These are phyloP conservation scores for Paspalum vaginatum DNA, from an alignment of 176 grass and related monocot species.

Conservation along the genomic window DNA sequence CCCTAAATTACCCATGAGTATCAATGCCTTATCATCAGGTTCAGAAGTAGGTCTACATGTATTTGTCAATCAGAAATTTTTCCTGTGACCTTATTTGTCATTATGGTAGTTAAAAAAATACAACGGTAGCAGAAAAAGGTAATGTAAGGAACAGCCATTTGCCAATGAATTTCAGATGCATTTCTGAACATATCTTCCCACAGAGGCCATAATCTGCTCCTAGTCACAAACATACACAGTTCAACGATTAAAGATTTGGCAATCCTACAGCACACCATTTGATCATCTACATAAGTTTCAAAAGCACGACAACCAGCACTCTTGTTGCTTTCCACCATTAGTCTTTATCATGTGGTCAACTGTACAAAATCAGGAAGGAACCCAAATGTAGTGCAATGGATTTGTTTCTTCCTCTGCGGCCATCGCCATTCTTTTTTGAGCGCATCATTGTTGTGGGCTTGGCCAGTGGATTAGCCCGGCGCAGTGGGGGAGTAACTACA, in stretches of 20 bases:
- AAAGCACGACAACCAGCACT: neutral
- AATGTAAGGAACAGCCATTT: neutral
- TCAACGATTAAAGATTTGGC: neutral
- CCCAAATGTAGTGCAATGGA: neutral
- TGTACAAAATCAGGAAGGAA: neutral
- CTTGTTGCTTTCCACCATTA: neutral
- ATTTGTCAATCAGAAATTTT: too few species aligned
- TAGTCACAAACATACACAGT: neutral
- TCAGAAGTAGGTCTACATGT: too few species aligned
- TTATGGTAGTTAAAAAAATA: neutral
- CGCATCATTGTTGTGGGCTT: conserved; percentile 58
- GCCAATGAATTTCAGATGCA: neutral
- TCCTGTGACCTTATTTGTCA: neutral
- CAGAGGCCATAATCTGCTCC: neutral
- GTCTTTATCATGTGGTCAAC: neutral
- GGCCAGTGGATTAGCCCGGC: conserved; percentile 63
- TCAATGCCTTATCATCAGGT: too few species aligned
- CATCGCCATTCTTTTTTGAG: neutral
- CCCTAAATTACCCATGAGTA: too few species aligned
- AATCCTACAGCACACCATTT: neutral
- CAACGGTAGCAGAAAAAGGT: neutral
- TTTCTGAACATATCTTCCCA: neutral
- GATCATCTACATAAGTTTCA: neutral
- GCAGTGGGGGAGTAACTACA: conserved; percentile 74
- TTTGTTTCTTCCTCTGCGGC: neutral